Base-by-base conservation (phyloP, 495 filamentous ascomycete genomes). In the Umbilicaria muhlenbergii region DNA sequence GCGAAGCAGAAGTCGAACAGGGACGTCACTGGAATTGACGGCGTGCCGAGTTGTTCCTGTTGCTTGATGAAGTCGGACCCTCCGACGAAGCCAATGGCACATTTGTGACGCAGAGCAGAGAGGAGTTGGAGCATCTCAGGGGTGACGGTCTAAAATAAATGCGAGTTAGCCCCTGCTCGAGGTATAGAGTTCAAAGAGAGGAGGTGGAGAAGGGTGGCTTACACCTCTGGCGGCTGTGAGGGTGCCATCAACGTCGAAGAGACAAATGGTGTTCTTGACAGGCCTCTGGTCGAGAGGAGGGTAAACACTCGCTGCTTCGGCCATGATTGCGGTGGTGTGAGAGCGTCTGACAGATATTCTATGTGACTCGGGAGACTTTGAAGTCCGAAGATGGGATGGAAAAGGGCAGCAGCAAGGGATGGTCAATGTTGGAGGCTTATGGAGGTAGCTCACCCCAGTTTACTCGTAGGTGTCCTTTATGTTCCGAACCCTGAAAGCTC, bases 1-100 rank as follows among this genome's bases (percentile, higher is more conserved):
- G 85, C 64, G 68, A 96, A 96, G 70, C 82, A 89, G 66, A 84
- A 95, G 66, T 96, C 89, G 67, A 96, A 98, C 45, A 95, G 75
- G 34, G 73, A 59, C 5, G 77, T 85, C 7, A 88, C 85, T 55
- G 75, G 60, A 38, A 80, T 68, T 28, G 58, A 51, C 24, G 61
- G 44, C 2, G 70, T 68, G 54, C 86, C 88, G 19, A 96, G 76
- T 62, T 98, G 91, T 59, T 98, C 91, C 59, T 96, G 86, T 59
- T 96, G 91, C 68, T 98, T 96, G 39, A 65, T 65, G 37, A 94
- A 69, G 69, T 98, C 78, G 45, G 81, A 87, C 43, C 85, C 85
- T 49, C 85, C 86, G 34, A 91, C 91, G 61, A 72, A 94, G 48
- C 88, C 91, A 55, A 95, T 91, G 47, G 86, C 88, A 51, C 83